These are phyloP conservation scores for Arachis hypogaea DNA, from an alignment of 306 rosid genomes.

Conservation along the genomic window DNA sequence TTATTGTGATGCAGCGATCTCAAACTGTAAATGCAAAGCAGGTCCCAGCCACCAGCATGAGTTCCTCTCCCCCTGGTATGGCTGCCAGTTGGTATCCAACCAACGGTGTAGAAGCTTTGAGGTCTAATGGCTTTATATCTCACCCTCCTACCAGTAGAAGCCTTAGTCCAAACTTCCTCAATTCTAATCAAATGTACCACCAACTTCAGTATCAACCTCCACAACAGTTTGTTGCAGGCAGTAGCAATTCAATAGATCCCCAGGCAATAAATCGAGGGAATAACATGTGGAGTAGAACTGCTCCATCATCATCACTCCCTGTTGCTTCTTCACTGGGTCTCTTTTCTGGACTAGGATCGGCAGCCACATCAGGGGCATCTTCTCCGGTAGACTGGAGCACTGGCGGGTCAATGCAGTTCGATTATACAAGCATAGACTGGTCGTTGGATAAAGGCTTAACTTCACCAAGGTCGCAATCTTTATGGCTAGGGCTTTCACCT, in stretches of 20 bases:
- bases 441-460: conserved; percentile 71
- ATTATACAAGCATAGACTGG: conserved; percentile 91
- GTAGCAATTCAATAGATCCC: conserved; percentile 60
- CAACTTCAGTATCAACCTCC: conserved; percentile 78
- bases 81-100: conserved; percentile 73
- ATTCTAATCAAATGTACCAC: conserved; percentile 74
- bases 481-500: conserved; percentile 73
- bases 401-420: conserved; percentile 67
- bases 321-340: conserved; percentile 93
- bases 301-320: conserved; percentile 69
- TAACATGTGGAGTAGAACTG: conserved; percentile 64
- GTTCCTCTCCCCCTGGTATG: conserved; percentile 76
- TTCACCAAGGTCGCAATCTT: conserved; percentile 60
- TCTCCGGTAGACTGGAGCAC: conserved; percentile 91
- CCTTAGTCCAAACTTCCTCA: conserved; percentile 59
- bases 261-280: conserved; percentile 62
- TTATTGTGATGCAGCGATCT: conserved; percentile 80
- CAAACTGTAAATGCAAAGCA: conserved; percentile 72
- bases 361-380: conserved; percentile 74
- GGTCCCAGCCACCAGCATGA: conserved; percentile 62
- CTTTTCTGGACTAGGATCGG: conserved; percentile 83
- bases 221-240: conserved; percentile 60
- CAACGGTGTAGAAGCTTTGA: conserved; percentile 55
- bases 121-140: conserved; percentile 63
- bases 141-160: conserved; percentile 63